Base-by-base conservation (phyloP, 1,139 yeast genomes). In the Pichia sp. region DNA sequence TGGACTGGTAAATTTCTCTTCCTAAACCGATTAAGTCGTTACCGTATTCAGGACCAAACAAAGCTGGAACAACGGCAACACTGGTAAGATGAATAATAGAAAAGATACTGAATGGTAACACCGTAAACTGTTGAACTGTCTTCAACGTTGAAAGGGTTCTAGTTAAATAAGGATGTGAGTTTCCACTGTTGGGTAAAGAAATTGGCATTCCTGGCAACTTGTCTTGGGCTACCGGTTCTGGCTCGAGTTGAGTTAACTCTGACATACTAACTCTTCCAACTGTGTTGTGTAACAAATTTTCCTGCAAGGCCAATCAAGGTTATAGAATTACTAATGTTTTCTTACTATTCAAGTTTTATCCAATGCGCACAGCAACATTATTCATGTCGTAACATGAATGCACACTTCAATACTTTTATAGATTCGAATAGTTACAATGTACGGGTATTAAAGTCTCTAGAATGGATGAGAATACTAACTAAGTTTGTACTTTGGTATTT, bases 21-120 rank as follows among this genome's bases (percentile, higher is more conserved):
- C 81, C 77, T 64, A 81, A 67, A 49, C 79, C 77, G 48, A 85
- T 68, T 16, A 80, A 58, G 44, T 81, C 80, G 47, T 81, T 75
- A 10, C 77, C 77, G 2, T 68, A 53, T 0, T 64, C 65, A 11
- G 67, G 49, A 1, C 79, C 73, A 5, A 78, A 51, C 1, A 74
- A 62, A 0, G 62, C 57, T 0, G 94, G 94, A 0, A 76, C 69
- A 1, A 75, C 53, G 1, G 77, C 65, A 5, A 81, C 84, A 1
- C 83, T 68, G 2, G 76, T 54, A 0, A 76, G 61, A 57, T 85
- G 95, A 27, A 84, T 61, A 0, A 77, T 72, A 5, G 79, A 60
- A 55, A 85, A 85, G 2, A 73, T 65, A 0, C 75, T 56, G 56
- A 85, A 79, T 9, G 79, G 67, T 46, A 77, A 72, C 0, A 86